Evolutionary conservation across 2,329 filamentous ascomycete genomes (phyloP), one percentile per base, ranked within the genome.

Genomic region (Didymella segeticola): DNA sequence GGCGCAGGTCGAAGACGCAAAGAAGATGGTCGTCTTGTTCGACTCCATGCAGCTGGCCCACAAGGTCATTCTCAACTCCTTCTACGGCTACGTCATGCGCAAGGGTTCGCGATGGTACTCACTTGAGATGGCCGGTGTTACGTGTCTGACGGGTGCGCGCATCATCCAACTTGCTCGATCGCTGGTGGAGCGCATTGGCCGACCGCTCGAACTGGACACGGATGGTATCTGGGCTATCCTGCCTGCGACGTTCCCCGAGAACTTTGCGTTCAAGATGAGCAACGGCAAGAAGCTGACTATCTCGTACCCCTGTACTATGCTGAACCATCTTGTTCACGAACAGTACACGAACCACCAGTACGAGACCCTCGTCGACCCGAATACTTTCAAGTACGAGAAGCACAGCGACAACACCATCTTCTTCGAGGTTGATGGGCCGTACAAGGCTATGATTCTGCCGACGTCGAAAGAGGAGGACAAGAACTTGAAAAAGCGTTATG

Each of bases 201-300:
- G 95, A 51, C 95, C 95, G 0, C 81, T 99, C 46, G 95, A 99
- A 74, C 82, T 99, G 42, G 95, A 99, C 74, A 99, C 95, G 2
- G 95, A 99, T 71, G 95, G 96, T 84, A 99, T 99, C 68, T 99
- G 95, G 96, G 99, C 95, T 77, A 99, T 99, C 84, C 82, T 99
- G 65, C 95, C 95, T 0, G 93, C 91, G 0, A 95, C 91, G 0
- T 99, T 99, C 66, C 95, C 95, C 0, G 95, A 99, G 70, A 97
- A 99, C 75, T 97, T 97, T 68, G 82, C 87, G 0, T 98, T 99
- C 80, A 96, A 90, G 68, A 78, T 97, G 63, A 96, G 93, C 75
- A 96, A 93, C 66, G 95, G 95, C 62, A 99, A 98, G 82, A 99
- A 98, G 73, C 73, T 98, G 56, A 82, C 89, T n/a, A 93, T 99